These are phyloP conservation scores for Pyrenophora teres DNA, from an alignment of 2,329 filamentous ascomycete species.

Conservation along the genomic window DNA sequence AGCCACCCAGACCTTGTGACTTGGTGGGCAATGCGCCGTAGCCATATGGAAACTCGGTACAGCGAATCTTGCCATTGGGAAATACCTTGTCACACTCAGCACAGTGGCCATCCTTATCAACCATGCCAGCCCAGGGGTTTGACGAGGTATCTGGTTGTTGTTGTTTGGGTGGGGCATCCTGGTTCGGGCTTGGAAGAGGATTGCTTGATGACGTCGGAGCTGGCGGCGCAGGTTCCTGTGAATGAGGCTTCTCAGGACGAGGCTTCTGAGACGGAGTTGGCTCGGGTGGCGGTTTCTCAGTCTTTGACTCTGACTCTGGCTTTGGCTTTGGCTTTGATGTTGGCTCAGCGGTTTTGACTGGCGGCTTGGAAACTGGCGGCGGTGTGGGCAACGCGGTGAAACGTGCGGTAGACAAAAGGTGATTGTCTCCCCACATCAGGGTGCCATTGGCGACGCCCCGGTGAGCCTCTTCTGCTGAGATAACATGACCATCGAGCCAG, in stretches of 20 bases:
- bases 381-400: constrained; percentile 21
- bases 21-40: constrained; percentile 77
- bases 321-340: constrained; percentile 6
- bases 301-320: constrained; percentile 5
- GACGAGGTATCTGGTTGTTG: constrained; percentile 24
- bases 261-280: too few species aligned
- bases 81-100: constrained; percentile 69
- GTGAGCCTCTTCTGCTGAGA: constrained; percentile 69
- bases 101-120: constrained; percentile 31
- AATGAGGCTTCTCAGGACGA: background rate
- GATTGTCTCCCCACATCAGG: constrained; percentile 66
- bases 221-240: background rate
- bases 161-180: constrained; percentile 32
- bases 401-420: constrained; percentile 50
- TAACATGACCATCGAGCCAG: constrained; percentile 66
- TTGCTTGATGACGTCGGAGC: constrained; percentile 9
- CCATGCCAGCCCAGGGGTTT: constrained; percentile 21
- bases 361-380: constrained; percentile 15
- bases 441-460: constrained; percentile 72
- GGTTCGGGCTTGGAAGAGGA: constrained; percentile 7
- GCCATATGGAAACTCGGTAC: constrained; percentile 73
- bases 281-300: background rate
- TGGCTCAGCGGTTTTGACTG: constrained; percentile 6
- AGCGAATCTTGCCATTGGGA: constrained; percentile 73
- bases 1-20: constrained; percentile 74